These are phyloP conservation scores for Fragaria ananassa DNA, from an alignment of 306 rosid genomes.

Conservation along the genomic window DNA sequence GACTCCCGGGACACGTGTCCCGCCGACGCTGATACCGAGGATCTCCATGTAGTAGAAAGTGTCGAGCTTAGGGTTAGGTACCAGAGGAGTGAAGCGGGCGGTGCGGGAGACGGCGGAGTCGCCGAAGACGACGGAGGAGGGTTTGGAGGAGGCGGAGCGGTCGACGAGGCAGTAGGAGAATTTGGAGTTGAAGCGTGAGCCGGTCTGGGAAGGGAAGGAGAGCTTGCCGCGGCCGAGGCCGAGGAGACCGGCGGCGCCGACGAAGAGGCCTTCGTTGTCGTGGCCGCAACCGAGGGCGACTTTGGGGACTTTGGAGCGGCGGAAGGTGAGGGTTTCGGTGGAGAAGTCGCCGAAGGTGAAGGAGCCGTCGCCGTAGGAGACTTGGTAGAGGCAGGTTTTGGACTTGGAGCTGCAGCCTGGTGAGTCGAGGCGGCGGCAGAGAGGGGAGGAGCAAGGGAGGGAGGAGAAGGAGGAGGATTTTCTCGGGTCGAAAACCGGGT, in stretches of 20 bases:
- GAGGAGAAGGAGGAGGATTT: slow-evolving; percentile 54
- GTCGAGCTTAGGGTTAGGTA: slow-evolving; percentile 67
- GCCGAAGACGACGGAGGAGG: slow-evolving; percentile 71
- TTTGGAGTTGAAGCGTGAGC: slow-evolving; percentile 59
- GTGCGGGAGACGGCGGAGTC: slow-evolving; percentile 72
- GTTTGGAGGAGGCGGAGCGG: slow-evolving; percentile 76
- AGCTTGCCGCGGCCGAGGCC: slow-evolving; percentile 82
- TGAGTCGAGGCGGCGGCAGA: slow-evolving; percentile 63
- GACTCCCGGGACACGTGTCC: slow-evolving; percentile 57
- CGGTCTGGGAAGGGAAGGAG: slow-evolving; percentile 76
- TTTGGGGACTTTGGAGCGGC: slow-evolving; percentile 46
- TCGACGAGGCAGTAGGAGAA: slow-evolving; percentile 91
- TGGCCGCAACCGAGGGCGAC: slow-evolving; percentile 93
- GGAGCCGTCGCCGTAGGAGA: slow-evolving; percentile 90
- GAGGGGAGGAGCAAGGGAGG: slow-evolving; percentile 63
- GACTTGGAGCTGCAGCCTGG: slow-evolving; percentile 45
- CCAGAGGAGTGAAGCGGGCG: slow-evolving; percentile 73
- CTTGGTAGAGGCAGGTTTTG: slow-evolving; percentile 67
- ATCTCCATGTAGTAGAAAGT: slow-evolving; percentile 84
- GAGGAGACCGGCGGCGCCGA: slow-evolving; percentile 81
- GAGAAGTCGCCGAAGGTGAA: slow-evolving; percentile 77
- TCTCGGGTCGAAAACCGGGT: slow-evolving; percentile 66
- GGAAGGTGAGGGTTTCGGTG: slow-evolving; percentile 85
- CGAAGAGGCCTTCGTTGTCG: slow-evolving; percentile 77
- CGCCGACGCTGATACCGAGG: slow-evolving; percentile 77